A percentile compares a stretch with the other conserved stretches of the same genome.
Conservation (phyloP, 345 rosid species). For the Aquilaria sinensis region DNA sequence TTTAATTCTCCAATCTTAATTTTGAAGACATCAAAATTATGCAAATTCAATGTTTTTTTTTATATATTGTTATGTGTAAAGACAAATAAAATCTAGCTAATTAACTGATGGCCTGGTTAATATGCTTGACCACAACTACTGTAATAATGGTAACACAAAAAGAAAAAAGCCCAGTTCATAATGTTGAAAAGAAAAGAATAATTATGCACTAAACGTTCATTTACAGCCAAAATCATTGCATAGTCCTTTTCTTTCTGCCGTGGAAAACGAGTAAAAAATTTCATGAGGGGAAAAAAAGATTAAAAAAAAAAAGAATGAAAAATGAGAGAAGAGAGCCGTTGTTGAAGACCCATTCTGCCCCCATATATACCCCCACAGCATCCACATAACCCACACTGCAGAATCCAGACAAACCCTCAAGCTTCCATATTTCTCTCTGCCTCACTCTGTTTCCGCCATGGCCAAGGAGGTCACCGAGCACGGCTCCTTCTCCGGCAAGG, state of each 20-base stretch:
- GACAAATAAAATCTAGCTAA: no score
- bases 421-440: background rate
- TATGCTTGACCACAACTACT: no score
- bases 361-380: constrained; percentile 27
- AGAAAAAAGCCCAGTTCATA: no score
- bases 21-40: no score
- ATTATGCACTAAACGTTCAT: background rate
- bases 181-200: no score
- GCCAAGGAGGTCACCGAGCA: constrained; percentile 37
- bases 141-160: no score
- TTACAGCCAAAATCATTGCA: background rate
- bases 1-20: no score
- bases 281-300: background rate
- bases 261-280: background rate
- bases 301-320: background rate
- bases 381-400: background rate
- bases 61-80: no score
- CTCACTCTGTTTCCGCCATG: constrained; percentile 12
- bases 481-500: constrained; percentile 51
- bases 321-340: background rate
- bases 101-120: no score
- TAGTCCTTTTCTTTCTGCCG: background rate
- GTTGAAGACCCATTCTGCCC: background rate
- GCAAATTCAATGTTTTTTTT: no score
- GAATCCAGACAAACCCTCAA: background rate